These are phyloP conservation scores for Blumeria hordei DNA, from an alignment of 2,329 filamentous ascomycete species.

Conservation along the genomic window DNA sequence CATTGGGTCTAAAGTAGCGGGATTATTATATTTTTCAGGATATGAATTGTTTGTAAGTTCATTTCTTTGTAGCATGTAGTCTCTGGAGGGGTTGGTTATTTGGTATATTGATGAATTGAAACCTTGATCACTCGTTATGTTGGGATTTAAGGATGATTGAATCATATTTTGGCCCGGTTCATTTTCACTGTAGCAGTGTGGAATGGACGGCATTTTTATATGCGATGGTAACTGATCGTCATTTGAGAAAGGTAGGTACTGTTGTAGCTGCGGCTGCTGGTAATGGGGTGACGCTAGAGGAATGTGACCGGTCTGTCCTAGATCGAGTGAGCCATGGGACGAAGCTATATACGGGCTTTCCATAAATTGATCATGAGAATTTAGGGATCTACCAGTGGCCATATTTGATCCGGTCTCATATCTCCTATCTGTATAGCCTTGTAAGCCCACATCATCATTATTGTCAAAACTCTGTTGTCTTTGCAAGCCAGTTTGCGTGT, in stretches of 20 bases:
- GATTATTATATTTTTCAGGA: conserved; percentile 14
- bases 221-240: conserved; percentile 7
- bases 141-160: too few species aligned
- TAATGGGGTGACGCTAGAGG: too few species aligned
- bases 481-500: conserved; percentile 15
- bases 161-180: too few species aligned
- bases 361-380: background rate
- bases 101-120: conserved; percentile 41
- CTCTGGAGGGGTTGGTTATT: conserved; percentile 21
- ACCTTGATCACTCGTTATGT: background rate
- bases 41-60: conserved; percentile 31
- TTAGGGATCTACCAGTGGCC: conserved; percentile 8
- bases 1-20: conserved; percentile 5
- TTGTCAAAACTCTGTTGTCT: conserved; percentile 51
- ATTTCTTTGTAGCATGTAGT: conserved; percentile 28
- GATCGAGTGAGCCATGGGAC: too few species aligned
- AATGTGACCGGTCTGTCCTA: too few species aligned
- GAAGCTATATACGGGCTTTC: too few species aligned
- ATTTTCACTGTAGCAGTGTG: too few species aligned
- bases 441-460: conserved; percentile 35
- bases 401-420: conserved; percentile 14
- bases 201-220: too few species aligned
- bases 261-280: too few species aligned
- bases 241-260: conserved; percentile 15
- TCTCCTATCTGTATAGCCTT: conserved; percentile 8